Evolutionary conservation across 1,284 basidiomycete genomes (phyloP), one percentile per base, ranked within the genome.

Genomic region (Apiotrichum akiyoshidainum): DNA sequence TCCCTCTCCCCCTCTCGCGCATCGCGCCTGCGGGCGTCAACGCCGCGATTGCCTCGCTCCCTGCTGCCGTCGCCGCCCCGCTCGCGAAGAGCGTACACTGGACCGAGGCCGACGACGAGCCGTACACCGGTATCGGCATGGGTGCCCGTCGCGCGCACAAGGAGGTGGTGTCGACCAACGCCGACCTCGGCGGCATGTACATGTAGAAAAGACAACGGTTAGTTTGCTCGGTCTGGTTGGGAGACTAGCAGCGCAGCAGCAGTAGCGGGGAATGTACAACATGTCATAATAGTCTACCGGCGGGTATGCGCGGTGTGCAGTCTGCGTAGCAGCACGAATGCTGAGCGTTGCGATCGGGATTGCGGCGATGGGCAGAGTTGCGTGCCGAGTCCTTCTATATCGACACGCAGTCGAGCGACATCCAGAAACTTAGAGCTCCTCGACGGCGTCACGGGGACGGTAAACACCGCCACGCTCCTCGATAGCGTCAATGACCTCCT

Each of bases 401-500:
- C 26, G 26, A 31, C 26, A 31, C 26, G 26, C 26, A 31, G 26
- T 7, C 26, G 7, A 31, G 26, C 26, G 26, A 31, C 26, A 31
- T 40, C 39, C 4, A 53, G 16, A 31, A 31, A 11, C 16, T 37
- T 55, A 60, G 41, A 63, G 51, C 53, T 76, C 75, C 58, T 76
- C 75, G 8, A 72, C 71, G 3, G 68, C 66, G 52, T 76, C 75
- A 33, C 75, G 61, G 12, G 75, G 67, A 41, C 75, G 59, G 55
- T 74, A 76, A 17, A 71, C 62, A 12, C 75, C 75, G 31, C 73
- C 72, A 41, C 69, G 59, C 22, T 66, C 57, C 63, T 72, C 69
- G 21, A 76, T 76, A 26, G 72, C 73, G 22, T 85, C 84, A 68
- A 92, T 88, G 3, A 93, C 87, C 58, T 92, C 90, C 59, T 89